Percentiles rank a stretch among this genome's conserved stretches.
Evolutionary conservation across 75 land plant species (phyloP).

Genomic region (Azolla pinnata): DNA sequence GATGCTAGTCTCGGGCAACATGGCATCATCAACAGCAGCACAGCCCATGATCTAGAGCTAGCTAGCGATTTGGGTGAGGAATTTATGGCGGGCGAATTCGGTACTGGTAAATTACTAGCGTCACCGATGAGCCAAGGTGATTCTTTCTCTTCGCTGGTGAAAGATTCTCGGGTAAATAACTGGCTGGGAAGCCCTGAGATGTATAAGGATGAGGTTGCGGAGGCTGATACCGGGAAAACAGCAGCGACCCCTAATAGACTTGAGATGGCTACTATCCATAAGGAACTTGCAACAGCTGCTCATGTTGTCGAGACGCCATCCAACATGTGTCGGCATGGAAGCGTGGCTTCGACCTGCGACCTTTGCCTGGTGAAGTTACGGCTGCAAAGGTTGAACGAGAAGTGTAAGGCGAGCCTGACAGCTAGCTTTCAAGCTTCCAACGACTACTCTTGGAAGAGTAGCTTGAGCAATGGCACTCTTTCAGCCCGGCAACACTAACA

Average conservation of each 20-base stretch:
- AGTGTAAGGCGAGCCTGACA: background rate
- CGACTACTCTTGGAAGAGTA: background rate
- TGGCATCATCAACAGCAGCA: no score
- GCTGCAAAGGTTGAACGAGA: background rate
- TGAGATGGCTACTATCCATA: no score
- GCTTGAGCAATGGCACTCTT: background rate
- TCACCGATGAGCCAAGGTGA: background rate
- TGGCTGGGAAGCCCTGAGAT: conserved; percentile 4
- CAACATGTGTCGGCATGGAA: background rate
- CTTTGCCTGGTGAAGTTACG: background rate
- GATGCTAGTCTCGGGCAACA: no score
- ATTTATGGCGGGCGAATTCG: background rate
- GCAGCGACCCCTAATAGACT: no score
- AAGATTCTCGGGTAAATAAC: background rate
- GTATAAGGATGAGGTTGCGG: background rate
- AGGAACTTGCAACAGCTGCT: no score
- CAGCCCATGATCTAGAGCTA: background rate
- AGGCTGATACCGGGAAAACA: no score
- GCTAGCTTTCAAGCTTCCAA: background rate
- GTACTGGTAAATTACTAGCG: background rate
- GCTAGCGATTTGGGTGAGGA: conserved; percentile 1
- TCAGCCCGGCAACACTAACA: no score
- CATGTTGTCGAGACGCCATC: no score
- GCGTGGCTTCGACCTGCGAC: background rate
- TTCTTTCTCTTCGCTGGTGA: background rate